phyloP scores from a whole-genome alignment of 2,329 filamentous ascomycete genomes.

The Akanthomyces uredinophilus region DNA sequence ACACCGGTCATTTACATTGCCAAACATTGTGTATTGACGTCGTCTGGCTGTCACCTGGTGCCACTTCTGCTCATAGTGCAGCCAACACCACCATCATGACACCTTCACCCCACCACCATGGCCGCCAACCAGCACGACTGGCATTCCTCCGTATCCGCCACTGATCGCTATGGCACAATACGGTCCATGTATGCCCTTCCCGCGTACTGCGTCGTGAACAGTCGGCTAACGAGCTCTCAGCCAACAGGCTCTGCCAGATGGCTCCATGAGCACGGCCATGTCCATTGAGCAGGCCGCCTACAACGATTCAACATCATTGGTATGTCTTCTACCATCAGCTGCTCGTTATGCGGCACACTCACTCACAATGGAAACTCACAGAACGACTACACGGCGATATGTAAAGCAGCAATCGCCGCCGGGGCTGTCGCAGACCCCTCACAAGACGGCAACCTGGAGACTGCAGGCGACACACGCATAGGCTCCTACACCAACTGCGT shows the following conservation, averaged over 20 bases:
- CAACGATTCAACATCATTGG: conserved; percentile 50
- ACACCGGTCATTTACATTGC: neutral
- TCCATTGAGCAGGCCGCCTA: conserved; percentile 61
- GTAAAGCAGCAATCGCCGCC: conserved; percentile 20
- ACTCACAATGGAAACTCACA: conserved; percentile 27
- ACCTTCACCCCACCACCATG: conserved; percentile 7
- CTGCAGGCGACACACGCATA: conserved; percentile 39
- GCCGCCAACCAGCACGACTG: conserved; percentile 8
- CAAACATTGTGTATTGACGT: neutral
- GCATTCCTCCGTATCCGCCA: conserved; percentile 9
- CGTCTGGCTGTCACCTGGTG: neutral
- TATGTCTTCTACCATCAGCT: conserved; percentile 32
- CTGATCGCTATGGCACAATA: conserved; percentile 9
- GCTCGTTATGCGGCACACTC: neutral
- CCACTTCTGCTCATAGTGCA: neutral
- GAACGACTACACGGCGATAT: conserved; percentile 54
- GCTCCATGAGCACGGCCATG: conserved; percentile 47
- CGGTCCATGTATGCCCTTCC: conserved; percentile 22
- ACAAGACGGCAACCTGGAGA: neutral
- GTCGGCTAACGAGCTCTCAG: conserved; percentile 18
- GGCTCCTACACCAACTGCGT: conserved; percentile 50
- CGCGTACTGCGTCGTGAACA: neutral
- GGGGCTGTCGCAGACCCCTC: conserved; percentile 14
- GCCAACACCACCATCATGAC: neutral
- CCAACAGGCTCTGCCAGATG: conserved; percentile 26